A percentile compares a stretch with the other conserved stretches of the same genome.
Conservation (phyloP, 495 filamentous ascomycete species). For the Penicillium alfredii region DNA sequence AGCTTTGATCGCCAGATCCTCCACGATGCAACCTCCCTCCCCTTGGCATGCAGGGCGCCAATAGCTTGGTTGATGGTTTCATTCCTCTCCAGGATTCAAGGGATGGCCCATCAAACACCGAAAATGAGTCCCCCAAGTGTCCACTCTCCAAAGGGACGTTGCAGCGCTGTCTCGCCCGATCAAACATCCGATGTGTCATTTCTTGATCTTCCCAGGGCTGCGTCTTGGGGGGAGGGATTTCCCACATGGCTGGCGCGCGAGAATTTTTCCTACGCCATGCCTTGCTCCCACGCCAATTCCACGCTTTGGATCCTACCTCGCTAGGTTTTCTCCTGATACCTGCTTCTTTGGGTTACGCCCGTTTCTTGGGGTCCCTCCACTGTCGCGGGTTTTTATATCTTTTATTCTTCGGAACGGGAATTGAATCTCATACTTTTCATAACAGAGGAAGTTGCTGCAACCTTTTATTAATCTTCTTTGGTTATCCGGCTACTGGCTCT, state of each 20-base stretch:
- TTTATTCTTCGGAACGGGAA: background rate
- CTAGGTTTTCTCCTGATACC: conserved; percentile 12
- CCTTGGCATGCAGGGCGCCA: conserved; percentile 26
- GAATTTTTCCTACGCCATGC: conserved; percentile 16
- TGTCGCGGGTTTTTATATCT: background rate
- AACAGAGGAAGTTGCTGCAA: background rate
- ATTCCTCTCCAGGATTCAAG: conserved; percentile 15
- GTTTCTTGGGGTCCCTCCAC: background rate
- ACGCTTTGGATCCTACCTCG: conserved; percentile 6
- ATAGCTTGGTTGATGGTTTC: too few relatives aligned
- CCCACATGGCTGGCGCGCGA: conserved; percentile 16
- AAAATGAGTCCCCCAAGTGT: conserved; percentile 1
- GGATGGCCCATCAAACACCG: conserved; percentile 4
- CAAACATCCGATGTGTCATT: conserved; percentile 20
- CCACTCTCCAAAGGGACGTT: conserved; percentile 6
- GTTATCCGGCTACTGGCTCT: background rate
- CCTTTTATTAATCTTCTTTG: background rate
- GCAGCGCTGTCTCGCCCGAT: background rate
- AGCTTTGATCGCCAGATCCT: background rate
- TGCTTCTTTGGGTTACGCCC: conserved; percentile 14
- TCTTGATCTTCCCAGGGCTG: too few relatives aligned
- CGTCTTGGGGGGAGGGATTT: background rate
- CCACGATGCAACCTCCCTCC: conserved; percentile 5
- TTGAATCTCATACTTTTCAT: conserved; percentile 1
- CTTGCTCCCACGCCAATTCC: conserved; percentile 21